Percentiles rank a stretch among this genome's conserved stretches.
Conservation (phyloP, 2,329 filamentous ascomycete species). For the Nemania diffusa region DNA sequence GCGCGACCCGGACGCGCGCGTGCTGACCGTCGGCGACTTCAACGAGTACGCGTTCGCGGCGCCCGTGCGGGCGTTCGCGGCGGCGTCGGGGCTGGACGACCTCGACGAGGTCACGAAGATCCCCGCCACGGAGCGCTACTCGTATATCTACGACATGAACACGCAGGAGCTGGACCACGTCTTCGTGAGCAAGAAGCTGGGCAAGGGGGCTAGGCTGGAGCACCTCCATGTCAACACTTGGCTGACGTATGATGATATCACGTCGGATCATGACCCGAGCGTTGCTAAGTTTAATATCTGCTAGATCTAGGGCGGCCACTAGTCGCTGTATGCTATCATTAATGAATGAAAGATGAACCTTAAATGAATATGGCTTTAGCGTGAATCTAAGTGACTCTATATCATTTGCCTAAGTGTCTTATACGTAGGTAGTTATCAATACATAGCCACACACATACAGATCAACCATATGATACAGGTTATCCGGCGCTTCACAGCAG, state of each 20-base stretch:
- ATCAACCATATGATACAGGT: background rate
- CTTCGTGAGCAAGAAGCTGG: conserved; percentile 55
- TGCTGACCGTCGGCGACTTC: conserved; percentile 75
- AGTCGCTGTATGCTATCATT: background rate
- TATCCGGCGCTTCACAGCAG: background rate
- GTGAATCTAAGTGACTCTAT: background rate
- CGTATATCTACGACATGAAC: conserved; percentile 76
- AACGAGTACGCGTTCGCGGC: conserved; percentile 75
- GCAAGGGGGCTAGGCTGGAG: conserved; percentile 61
- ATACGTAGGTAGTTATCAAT: background rate
- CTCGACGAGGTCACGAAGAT: conserved; percentile 69
- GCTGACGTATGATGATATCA: conserved; percentile 64
- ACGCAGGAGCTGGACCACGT: conserved; percentile 77
- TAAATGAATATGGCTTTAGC: background rate
- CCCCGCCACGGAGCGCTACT: conserved; percentile 70
- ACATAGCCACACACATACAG: background rate
- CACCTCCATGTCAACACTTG: conserved; percentile 79
- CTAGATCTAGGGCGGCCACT: too few relatives aligned
- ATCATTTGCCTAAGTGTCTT: background rate
- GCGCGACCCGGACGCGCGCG: conserved; percentile 63
- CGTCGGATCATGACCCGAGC: conserved; percentile 76
- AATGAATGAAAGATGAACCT: background rate
- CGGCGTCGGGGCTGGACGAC: conserved; percentile 66
- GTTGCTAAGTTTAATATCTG: conserved; percentile 72
- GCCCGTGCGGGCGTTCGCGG: conserved; percentile 66